Conservation (phyloP, 176 grass and related monocot species). For the Panicum miliaceum region DNA sequence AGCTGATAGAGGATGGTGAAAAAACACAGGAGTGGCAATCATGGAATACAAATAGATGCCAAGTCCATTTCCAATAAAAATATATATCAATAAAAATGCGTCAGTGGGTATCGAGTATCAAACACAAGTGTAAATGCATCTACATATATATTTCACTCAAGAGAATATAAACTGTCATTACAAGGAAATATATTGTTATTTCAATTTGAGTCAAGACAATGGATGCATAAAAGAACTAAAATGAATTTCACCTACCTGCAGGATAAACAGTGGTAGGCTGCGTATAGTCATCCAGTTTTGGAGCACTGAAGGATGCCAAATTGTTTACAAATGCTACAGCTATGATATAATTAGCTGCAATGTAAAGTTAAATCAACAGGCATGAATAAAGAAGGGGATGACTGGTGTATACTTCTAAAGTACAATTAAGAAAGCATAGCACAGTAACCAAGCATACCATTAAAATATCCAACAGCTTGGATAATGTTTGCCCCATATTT, state of each 20-base stretch:
- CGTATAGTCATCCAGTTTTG: slow-evolving; percentile 65
- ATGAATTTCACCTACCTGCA: slow-evolving; percentile 57
- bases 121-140: neutral
- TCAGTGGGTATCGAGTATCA: neutral
- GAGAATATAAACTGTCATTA: neutral
- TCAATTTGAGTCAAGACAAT: slow-evolving; percentile 19
- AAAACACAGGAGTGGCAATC: neutral
- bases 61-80: neutral
- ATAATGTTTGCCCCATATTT: slow-evolving; percentile 98
- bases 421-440: slow-evolving; percentile 25
- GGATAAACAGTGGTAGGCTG: slow-evolving; percentile 51
- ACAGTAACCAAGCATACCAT: slow-evolving; percentile 52
- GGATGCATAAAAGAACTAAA: slow-evolving; percentile 11
- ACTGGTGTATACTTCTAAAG: neutral
- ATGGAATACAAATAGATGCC: neutral
- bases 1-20: neutral
- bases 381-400: neutral
- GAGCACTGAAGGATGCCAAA: slow-evolving; percentile 42
- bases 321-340: slow-evolving; percentile 71
- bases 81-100: neutral
- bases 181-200: neutral
- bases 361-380: slow-evolving; percentile 33
- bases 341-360: slow-evolving; percentile 82
- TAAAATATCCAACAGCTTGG: slow-evolving; percentile 93
- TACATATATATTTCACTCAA: neutral